Conservation (phyloP, 2,329 filamentous ascomycete species). For the Aspergillus arachidicola region DNA sequence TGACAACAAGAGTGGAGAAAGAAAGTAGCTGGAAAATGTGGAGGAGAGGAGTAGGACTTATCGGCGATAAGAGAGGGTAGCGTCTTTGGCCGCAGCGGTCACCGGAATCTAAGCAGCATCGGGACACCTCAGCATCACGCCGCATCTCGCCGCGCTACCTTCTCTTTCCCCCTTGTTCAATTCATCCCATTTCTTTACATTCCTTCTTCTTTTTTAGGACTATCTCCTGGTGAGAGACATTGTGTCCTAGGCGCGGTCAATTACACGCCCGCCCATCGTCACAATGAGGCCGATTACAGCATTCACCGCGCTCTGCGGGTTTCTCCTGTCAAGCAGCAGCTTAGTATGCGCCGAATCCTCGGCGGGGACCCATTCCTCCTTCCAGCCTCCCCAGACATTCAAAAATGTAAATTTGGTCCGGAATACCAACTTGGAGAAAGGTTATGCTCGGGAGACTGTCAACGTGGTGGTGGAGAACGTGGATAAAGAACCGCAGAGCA, state of each 20-base stretch:
- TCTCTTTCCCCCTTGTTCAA: constrained; percentile 5
- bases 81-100: constrained; percentile 36
- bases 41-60: constrained; percentile 5
- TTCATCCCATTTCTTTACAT: constrained; percentile 14
- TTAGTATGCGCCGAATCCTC: constrained; percentile 37
- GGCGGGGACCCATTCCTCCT: constrained; percentile 45
- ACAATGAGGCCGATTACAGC: constrained; percentile 46
- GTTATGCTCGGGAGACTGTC: constrained; percentile 83
- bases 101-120: constrained; percentile 31
- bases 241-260: constrained; percentile 29
- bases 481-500: constrained; percentile 73
- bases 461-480: constrained; percentile 95
- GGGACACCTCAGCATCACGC: constrained; percentile 43
- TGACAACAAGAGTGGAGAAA: constrained; percentile 24
- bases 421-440: constrained; percentile 89
- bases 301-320: constrained; percentile 37
- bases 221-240: constrained; percentile 23
- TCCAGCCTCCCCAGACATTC: constrained; percentile 87
- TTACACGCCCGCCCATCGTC: constrained; percentile 29
- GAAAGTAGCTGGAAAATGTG: constrained; percentile 13
- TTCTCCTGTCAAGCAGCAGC: constrained; percentile 37
- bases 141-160: constrained; percentile 15
- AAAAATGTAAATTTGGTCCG: constrained; percentile 91
- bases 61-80: constrained; percentile 16
- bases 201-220: constrained; percentile 15